These are phyloP conservation scores for Alternaria angustiovoidea DNA, from an alignment of 2,329 filamentous ascomycete genomes.

Conservation along the genomic window DNA sequence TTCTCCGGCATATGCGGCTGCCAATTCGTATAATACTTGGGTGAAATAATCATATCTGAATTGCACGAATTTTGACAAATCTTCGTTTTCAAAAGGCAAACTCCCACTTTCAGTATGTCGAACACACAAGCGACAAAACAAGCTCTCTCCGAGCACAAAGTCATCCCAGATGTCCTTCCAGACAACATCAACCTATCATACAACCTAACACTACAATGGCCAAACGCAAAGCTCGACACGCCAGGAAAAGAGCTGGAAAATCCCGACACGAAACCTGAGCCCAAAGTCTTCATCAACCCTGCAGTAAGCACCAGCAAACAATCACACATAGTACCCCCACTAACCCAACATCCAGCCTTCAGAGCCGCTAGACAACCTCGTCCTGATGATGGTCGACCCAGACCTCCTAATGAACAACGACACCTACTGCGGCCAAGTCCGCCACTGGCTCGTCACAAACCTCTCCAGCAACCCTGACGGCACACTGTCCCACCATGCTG, in stretches of 20 bases:
- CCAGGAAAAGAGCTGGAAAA: slow-evolving; percentile 24
- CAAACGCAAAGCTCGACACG: slow-evolving; percentile 20
- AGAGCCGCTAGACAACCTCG: slow-evolving; percentile 20
- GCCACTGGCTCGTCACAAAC: slow-evolving; percentile 35
- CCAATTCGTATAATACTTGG: neutral
- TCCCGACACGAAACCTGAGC: slow-evolving; percentile 29
- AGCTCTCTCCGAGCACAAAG: slow-evolving; percentile 18
- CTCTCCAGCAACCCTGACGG: slow-evolving; percentile 20
- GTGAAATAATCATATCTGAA: neutral
- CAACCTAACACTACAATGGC: slow-evolving; percentile 24
- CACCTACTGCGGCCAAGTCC: slow-evolving; percentile 32
- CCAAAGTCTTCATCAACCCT: slow-evolving; percentile 22
- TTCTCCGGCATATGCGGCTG: neutral
- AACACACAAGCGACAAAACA: slow-evolving; percentile 13
- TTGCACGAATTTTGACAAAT: neutral
- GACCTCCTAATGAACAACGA: slow-evolving; percentile 35
- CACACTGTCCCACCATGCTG: slow-evolving; percentile 7
- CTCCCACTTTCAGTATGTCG: slow-evolving; percentile 2
- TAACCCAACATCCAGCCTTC: slow-evolving; percentile 16
- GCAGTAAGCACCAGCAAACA: slow-evolving; percentile 1
- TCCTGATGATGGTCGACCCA: slow-evolving; percentile 31
- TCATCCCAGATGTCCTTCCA: slow-evolving; percentile 30
- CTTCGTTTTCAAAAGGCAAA: too few relatives aligned
- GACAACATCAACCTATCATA: slow-evolving; percentile 17
- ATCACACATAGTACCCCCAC: neutral